Conservation (phyloP, 805 yeast genomes). For the Metschnikowia kunwiensis region DNA sequence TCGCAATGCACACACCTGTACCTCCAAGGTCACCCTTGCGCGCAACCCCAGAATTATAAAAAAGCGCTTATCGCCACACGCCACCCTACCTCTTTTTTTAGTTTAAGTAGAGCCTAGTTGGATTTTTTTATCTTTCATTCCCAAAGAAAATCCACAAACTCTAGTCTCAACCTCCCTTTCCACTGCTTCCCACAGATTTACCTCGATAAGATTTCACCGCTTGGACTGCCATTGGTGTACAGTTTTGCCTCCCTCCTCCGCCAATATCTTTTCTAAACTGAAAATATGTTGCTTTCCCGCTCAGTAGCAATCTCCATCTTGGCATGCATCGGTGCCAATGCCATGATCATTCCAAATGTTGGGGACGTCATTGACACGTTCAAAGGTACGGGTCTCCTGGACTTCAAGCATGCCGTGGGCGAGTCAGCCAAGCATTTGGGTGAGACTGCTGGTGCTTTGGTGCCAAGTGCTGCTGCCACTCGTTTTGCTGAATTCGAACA, state of each 20-base stretch:
- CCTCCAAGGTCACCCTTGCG: slow-evolving; percentile 8
- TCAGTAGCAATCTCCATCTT: slow-evolving; percentile 43
- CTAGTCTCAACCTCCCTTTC: too few species aligned
- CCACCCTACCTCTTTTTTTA: slow-evolving; percentile 4
- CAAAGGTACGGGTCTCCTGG: slow-evolving; percentile 17
- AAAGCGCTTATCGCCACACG: slow-evolving; percentile 20
- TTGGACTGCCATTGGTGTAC: too few species aligned
- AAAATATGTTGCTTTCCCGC: slow-evolving; percentile 36
- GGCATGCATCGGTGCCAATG: slow-evolving; percentile 40
- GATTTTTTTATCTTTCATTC: too few species aligned
- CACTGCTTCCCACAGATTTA: too few species aligned
- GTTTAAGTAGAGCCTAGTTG: slow-evolving; percentile 1
- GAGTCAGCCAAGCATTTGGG: slow-evolving; percentile 13
- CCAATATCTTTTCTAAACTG: background rate
- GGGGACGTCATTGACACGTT: slow-evolving; percentile 40
- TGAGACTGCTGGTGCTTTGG: slow-evolving; percentile 11
- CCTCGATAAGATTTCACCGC: too few species aligned
- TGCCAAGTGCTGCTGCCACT: slow-evolving; percentile 6
- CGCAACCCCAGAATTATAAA: slow-evolving; percentile 11
- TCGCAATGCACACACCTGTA: slow-evolving; percentile 3
- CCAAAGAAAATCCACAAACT: too few species aligned
- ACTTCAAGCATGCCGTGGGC: slow-evolving; percentile 14
- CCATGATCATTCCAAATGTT: slow-evolving; percentile 60
- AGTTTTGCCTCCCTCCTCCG: too few species aligned
- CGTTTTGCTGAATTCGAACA: slow-evolving; percentile 10